phyloP scores from a whole-genome alignment of 129 eudicot species.

The Centaurea solstitialis region DNA sequence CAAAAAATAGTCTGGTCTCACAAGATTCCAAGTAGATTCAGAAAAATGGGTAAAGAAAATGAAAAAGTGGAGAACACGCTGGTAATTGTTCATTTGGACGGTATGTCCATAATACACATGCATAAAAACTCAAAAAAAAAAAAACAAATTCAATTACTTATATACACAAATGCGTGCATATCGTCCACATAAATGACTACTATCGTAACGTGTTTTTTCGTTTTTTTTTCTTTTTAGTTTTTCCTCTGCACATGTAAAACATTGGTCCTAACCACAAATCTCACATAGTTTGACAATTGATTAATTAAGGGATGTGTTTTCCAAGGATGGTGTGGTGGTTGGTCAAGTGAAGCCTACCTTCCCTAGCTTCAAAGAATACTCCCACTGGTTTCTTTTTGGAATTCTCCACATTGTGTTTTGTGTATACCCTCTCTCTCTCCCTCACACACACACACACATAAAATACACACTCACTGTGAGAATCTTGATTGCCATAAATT shows the following conservation, averaged over 20 bases:
- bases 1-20: no score
- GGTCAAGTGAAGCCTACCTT: slow-evolving; percentile 24
- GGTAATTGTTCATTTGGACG: no score
- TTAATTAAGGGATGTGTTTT: background rate
- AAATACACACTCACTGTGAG: background rate
- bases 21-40: no score
- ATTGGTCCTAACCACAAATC: background rate
- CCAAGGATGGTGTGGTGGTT: slow-evolving; percentile 20
- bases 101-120: no score
- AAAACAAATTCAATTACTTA: no score
- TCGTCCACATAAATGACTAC: no score
- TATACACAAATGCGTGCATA: no score
- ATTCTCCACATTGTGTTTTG: slow-evolving; percentile 61
- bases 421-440: slow-evolving; percentile 33
- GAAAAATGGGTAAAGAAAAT: no score
- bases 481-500: slow-evolving; percentile 26
- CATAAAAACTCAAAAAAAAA: no score
- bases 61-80: no score
- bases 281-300: background rate
- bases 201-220: no score
- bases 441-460: background rate
- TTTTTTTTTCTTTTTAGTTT: no score
- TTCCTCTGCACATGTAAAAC: background rate
- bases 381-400: slow-evolving; percentile 46
- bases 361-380: slow-evolving; percentile 25